Evolutionary conservation across 371 early-diverging fungal species (phyloP).

Genomic region (Mucor velutinosus): DNA sequence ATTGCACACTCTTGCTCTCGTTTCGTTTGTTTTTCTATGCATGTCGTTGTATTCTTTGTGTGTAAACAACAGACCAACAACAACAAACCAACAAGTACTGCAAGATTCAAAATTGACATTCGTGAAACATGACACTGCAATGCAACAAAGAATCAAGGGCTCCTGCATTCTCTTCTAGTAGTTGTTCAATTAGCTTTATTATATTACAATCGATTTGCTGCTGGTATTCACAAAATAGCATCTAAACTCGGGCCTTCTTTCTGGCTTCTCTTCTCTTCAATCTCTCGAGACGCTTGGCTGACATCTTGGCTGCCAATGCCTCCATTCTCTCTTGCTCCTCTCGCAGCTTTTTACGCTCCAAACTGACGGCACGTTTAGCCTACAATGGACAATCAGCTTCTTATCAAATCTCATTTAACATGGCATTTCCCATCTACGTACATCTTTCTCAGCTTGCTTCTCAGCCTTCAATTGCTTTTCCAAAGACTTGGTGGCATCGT

Average conservation of each 20-base stretch:
- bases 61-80: conserved; percentile 7
- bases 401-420: background rate
- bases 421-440: conserved; percentile 15
- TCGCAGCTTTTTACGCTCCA: conserved; percentile 61
- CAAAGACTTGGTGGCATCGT: conserved; percentile 40
- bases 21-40: conserved; percentile 5
- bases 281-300: conserved; percentile 31
- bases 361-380: conserved; percentile 61
- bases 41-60: conserved; percentile 7
- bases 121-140: conserved; percentile 15
- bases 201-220: background rate
- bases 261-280: conserved; percentile 31
- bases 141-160: background rate
- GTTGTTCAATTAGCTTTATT: conserved; percentile 3
- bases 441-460: conserved; percentile 58
- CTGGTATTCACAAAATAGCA: background rate
- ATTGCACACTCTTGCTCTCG: background rate
- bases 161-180: conserved; percentile 1
- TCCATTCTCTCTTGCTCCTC: conserved; percentile 67
- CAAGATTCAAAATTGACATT: conserved; percentile 11
- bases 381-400: conserved; percentile 15
- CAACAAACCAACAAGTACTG: conserved; percentile 6
- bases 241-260: conserved; percentile 32
- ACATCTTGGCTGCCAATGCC: conserved; percentile 44
- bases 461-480: conserved; percentile 62